These are phyloP conservation scores for Nothophoma quercina DNA, from an alignment of 2,329 filamentous ascomycete genomes.

Conservation along the genomic window DNA sequence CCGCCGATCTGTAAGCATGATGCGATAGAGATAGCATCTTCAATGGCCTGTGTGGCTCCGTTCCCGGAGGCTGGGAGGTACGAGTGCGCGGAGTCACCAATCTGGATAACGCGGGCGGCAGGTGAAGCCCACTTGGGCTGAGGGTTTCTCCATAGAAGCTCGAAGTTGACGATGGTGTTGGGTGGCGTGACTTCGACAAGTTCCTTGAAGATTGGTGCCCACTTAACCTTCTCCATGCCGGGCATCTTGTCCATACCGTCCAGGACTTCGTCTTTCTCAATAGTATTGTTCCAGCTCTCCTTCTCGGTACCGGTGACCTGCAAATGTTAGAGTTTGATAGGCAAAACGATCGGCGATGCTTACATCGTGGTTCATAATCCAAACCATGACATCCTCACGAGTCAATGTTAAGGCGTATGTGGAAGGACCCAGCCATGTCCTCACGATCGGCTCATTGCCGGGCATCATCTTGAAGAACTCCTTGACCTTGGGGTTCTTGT, in stretches of 20 bases:
- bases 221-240: constrained; percentile 51
- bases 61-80: constrained; percentile 56
- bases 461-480: constrained; percentile 56
- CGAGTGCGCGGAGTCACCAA: constrained; percentile 56
- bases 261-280: constrained; percentile 56
- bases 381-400: constrained; percentile 57
- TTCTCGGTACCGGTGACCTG: constrained; percentile 54
- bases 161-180: constrained; percentile 59
- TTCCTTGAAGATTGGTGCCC: constrained; percentile 56
- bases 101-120: constrained; percentile 53
- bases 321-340: constrained; percentile 17
- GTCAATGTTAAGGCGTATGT: constrained; percentile 57
- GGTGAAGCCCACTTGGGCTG: constrained; percentile 56
- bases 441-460: constrained; percentile 53
- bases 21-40: constrained; percentile 56
- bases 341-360: not conserved
- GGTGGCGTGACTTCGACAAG: constrained; percentile 54
- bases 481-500: constrained; percentile 56
- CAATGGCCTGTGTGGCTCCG: constrained; percentile 58
- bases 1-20: constrained; percentile 56
- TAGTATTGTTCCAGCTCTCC: constrained; percentile 58
- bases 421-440: constrained; percentile 54
- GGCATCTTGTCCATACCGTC: constrained; percentile 55
- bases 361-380: constrained; percentile 60
- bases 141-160: constrained; percentile 58